Evolutionary conservation across 768 basidiomycete species (phyloP), one percentile per base, ranked within the genome.

Genomic region (Hysterangium stoloniferum): DNA sequence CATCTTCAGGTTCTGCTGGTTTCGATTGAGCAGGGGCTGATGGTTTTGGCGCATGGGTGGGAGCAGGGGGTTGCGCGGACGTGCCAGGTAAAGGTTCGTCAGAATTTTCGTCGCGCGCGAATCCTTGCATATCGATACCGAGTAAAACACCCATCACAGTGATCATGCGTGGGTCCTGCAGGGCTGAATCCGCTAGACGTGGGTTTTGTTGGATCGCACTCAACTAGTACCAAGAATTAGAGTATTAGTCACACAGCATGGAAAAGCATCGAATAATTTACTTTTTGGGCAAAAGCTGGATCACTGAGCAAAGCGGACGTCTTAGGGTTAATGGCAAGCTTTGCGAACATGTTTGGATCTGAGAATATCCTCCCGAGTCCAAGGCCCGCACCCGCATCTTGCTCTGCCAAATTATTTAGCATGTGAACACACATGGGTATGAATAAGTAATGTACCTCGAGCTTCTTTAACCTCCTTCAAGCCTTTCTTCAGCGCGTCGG

Each of bases 61-160:
- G 71, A 43, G 58, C 58, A 2, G 42, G 34, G 6, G 62, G 62
- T 51, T 55, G 56, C 37, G 55, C 56, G 8, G 56, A 52, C 35
- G 80, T 56, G 37, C 80, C 82, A 7, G 84, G 75, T 6, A 88
- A 86, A 41, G 84, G 67, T 48, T 89, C 88, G 49, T 84, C 76
- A 8, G 89, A 89, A 31, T 86, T 92, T 69, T 90, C 89, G 15
- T 85, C 82, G 50, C 92, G 76, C 45, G 79, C 74, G 64, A 88
- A 85, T 51, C 85, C 90, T 66, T 88, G 82, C 68, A 97, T 78
- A 67, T 97, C 91, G 58, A 97, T 76, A 29, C 91, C 91, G 86
- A 97, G 90, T 51, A 90, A 76, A 9, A 82, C 94, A 53, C 94
- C 94, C 37, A 97, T 72, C 13, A 92, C 92, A 61, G 89, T 85